phyloP scores from a whole-genome alignment of 2,329 filamentous ascomycete genomes.

The Seiridium cupressi region DNA sequence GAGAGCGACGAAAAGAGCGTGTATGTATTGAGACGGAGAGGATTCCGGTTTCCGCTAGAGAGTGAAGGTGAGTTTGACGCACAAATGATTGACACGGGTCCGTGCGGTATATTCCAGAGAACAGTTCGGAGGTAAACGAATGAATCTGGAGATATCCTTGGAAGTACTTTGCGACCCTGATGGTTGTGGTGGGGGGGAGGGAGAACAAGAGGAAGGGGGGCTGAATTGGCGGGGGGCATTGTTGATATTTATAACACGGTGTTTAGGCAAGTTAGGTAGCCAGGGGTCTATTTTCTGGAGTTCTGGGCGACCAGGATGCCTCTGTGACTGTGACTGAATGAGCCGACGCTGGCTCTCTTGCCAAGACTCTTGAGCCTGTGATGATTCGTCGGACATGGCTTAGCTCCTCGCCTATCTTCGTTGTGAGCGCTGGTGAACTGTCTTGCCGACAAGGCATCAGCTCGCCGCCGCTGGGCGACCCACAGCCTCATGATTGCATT shows the following conservation, averaged over 20 bases:
- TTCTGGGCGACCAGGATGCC: not conserved
- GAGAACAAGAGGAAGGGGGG: slow-evolving; percentile 42
- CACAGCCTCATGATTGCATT: not conserved
- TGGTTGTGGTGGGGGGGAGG: slow-evolving; percentile 54
- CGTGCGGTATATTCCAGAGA: slow-evolving; percentile 42
- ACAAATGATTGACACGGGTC: slow-evolving; percentile 48
- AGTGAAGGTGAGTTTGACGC: slow-evolving; percentile 32
- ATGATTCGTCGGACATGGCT: not conserved
- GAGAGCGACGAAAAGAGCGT: slow-evolving; percentile 57
- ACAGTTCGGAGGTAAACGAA: slow-evolving; percentile 38
- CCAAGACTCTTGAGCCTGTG: not conserved
- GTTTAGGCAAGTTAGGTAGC: not conserved
- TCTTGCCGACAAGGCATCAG: not conserved
- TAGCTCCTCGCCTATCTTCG: not conserved
- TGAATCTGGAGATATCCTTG: slow-evolving; percentile 50
- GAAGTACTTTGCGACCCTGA: slow-evolving; percentile 58
- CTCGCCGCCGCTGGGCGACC: not conserved
- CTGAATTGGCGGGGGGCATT: slow-evolving; percentile 30
- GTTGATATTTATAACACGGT: slow-evolving; percentile 31
- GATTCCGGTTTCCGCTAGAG: slow-evolving; percentile 4
- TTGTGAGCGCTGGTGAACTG: slow-evolving; percentile 1
- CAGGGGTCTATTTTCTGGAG: not conserved
- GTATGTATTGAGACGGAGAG: slow-evolving; percentile 16
- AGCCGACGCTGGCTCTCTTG: not conserved
- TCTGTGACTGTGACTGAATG: not conserved